These are phyloP conservation scores for Pseudogymnoascus sp. DNA, from an alignment of 2,329 filamentous ascomycete genomes.

Conservation along the genomic window DNA sequence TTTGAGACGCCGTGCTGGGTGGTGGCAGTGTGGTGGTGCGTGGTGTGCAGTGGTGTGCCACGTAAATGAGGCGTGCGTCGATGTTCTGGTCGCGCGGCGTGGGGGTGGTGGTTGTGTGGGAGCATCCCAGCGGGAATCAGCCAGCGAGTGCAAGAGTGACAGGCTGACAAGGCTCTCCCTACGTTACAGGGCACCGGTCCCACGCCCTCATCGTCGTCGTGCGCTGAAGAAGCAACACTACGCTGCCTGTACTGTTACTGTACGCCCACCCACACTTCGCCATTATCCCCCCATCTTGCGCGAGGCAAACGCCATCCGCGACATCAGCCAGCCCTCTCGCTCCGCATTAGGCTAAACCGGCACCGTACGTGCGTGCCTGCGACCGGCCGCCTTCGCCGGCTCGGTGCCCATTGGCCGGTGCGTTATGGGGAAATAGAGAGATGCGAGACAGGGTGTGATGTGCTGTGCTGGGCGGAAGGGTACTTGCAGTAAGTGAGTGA, in stretches of 20 bases:
- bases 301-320: background rate
- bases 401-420: no score
- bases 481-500: background rate
- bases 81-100: background rate
- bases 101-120: background rate
- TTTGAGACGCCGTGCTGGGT: background rate
- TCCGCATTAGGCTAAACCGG: background rate
- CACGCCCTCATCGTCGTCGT: no score
- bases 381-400: background rate
- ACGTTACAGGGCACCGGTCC: no score
- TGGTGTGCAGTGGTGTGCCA: background rate
- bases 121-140: no score
- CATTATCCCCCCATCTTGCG: background rate
- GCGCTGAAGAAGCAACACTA: background rate
- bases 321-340: background rate
- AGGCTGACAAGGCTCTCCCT: background rate
- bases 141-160: no score
- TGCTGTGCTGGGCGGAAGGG: no score
- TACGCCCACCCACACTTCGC: background rate
- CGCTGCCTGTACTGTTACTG: background rate
- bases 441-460: no score
- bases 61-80: background rate
- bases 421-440: no score
- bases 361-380: background rate
- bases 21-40: background rate